Evolutionary conservation across 2,329 filamentous ascomycete species (phyloP), one percentile per base, ranked within the genome.

Genomic region (Colletotrichum echinochloae): DNA sequence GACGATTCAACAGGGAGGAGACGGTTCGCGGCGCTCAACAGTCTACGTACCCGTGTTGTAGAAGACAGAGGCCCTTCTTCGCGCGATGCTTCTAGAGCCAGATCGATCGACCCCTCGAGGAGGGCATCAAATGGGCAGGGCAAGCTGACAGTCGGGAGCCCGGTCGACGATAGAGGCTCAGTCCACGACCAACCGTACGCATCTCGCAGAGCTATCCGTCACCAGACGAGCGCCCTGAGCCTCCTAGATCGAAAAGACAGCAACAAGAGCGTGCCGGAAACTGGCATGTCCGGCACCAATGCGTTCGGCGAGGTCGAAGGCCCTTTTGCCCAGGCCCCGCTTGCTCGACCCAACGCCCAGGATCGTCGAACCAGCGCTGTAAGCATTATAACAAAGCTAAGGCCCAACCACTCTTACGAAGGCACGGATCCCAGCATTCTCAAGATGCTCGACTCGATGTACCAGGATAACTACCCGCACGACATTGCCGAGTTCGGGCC

Each of bases 381-480:
- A 78, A 71, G 72, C 74, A 41, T 59, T 4, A 12, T 64, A 12
- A 46, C 57, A 9, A 73, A 69, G 57, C 39, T 71, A 12, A 74
- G 66, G 33, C 68, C 74, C 3, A 91, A 90, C 49, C 95, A 98
- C 81, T 94, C 92, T 3, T 98, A 99, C 77, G 87, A 89, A 54
- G 96, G 96, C 1, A 94, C 92, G 67, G 90, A 92, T 71, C 90
- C 91, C 5, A 89, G 83, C 75, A 89, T 92, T 63, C 82, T 92
- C 57, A 87, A 87, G 76, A 91, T 92, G 87, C 81, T 99, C 5
- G 94, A 98, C 78, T 90, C 92, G 6, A 94, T 98, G 83, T 98
- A 95, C 77, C 86, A 90, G 33, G 89, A 92, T 70, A 91, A 91
- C 73, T 91, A 90, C 73, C 89, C 90, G 12, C 88, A 88, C 63